phyloP scores from a whole-genome alignment of 1,284 basidiomycete genomes.

The Rhodotorula glutinis region DNA sequence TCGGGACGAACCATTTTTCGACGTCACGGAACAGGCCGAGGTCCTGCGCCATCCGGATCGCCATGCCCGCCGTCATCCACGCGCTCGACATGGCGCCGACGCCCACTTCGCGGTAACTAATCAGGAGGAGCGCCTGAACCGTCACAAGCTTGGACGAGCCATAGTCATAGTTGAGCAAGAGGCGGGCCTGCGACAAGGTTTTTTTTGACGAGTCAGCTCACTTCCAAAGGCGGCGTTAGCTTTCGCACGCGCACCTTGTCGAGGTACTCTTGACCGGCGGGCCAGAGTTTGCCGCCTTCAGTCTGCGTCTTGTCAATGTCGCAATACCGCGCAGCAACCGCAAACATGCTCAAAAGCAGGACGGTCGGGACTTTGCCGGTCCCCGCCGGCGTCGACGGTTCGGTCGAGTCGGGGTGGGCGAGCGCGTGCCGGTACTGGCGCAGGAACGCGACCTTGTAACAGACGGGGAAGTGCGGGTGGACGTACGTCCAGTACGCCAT shows the following conservation, averaged over 20 bases:
- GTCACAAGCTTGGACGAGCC: conserved; percentile 64
- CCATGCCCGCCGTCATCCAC: conserved; percentile 75
- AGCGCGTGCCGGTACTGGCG: conserved; percentile 54
- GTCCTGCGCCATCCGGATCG: conserved; percentile 68
- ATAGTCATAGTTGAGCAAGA: conserved; percentile 67
- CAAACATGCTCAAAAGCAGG: conserved; percentile 70
- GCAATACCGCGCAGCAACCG: conserved; percentile 69
- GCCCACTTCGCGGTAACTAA: conserved; percentile 77
- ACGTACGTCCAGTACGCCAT: conserved; percentile 74
- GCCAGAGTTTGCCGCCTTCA: conserved; percentile 64
- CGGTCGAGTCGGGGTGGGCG: conserved; percentile 35
- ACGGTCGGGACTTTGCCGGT: conserved; percentile 58
- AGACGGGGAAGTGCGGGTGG: conserved; percentile 56
- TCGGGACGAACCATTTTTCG: conserved; percentile 64
- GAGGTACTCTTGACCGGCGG: conserved; percentile 70
- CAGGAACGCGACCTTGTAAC: conserved; percentile 55
- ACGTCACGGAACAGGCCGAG: conserved; percentile 76
- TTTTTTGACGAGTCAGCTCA: not conserved
- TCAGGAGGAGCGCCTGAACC: conserved; percentile 70
- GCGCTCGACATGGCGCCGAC: conserved; percentile 82
- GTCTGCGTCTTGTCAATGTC: conserved; percentile 47
- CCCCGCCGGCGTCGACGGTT: conserved; percentile 43
- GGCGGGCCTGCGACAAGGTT: conserved; percentile 55
- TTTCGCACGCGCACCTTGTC: conserved; percentile 46
- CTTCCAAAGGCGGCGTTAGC: too few species aligned